Percentiles rank a stretch among this genome's conserved stretches.
Evolutionary conservation across 371 early-diverging fungal genomes (phyloP).

Genomic region (Sporodiniella umbellata): DNA sequence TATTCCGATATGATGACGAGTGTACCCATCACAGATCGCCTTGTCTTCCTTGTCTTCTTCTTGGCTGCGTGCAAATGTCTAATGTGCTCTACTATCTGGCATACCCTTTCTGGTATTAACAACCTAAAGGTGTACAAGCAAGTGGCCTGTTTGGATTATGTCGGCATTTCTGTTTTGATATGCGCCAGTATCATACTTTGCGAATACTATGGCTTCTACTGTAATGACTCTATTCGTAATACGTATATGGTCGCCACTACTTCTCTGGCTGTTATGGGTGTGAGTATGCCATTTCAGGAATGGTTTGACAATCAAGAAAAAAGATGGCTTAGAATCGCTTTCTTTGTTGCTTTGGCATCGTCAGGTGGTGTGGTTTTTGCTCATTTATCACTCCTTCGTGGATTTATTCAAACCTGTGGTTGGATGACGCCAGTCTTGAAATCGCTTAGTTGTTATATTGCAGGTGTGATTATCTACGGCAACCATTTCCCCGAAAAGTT

Average conservation of each 20-base stretch:
- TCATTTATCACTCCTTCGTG: constrained; percentile 56
- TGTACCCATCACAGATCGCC: constrained; percentile 50
- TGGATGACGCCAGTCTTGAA: constrained; percentile 46
- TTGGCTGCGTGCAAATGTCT: constrained; percentile 69
- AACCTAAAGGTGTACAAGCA: constrained; percentile 54
- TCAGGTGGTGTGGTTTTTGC: constrained; percentile 63
- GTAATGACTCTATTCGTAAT: constrained; percentile 57
- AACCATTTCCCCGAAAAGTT: constrained; percentile 71
- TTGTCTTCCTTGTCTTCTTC: constrained; percentile 58
- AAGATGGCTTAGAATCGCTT: constrained; percentile 46
- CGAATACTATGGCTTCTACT: constrained; percentile 74
- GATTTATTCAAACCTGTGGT: constrained; percentile 40
- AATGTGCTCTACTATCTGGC: constrained; percentile 73
- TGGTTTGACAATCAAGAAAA: constrained; percentile 46
- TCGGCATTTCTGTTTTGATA: constrained; percentile 77
- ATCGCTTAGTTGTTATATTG: constrained; percentile 37
- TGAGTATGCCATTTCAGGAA: constrained; percentile 42
- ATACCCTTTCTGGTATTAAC: constrained; percentile 66
- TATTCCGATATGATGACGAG: constrained; percentile 45
- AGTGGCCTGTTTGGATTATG: constrained; percentile 75
- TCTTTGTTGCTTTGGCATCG: constrained; percentile 57
- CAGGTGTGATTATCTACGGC: constrained; percentile 59
- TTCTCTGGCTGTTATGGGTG: constrained; percentile 39
- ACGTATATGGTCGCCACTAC: constrained; percentile 61
- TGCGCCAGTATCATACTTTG: constrained; percentile 62